Conservation (phyloP, 2,329 filamentous ascomycete species). For the Xylaria sp. region DNA sequence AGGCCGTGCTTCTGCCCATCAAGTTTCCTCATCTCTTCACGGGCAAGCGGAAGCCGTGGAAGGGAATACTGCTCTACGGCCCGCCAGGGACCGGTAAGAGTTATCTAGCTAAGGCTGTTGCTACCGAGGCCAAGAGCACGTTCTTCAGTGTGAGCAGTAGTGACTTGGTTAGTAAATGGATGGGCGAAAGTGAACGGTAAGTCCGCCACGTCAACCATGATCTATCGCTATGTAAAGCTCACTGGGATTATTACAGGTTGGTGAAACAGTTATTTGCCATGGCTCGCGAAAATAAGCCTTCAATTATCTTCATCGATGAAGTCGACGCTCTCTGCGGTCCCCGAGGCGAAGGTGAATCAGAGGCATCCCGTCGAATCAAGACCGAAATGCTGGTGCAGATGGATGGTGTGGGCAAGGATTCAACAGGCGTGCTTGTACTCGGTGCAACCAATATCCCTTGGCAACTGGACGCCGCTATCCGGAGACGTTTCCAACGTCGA, state of each 20-base stretch:
- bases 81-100: slow-evolving; percentile 97
- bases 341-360: slow-evolving; percentile 92
- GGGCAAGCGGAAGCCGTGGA: slow-evolving; percentile 97
- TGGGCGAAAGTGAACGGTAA: slow-evolving; percentile 98
- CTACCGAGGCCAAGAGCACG: slow-evolving; percentile 97
- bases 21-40: slow-evolving; percentile 98
- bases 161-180: slow-evolving; percentile 98
- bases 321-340: slow-evolving; percentile 96
- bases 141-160: slow-evolving; percentile 99
- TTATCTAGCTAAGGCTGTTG: slow-evolving; percentile 96
- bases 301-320: slow-evolving; percentile 99
- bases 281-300: slow-evolving; percentile 97
- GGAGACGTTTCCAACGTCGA: slow-evolving; percentile 92
- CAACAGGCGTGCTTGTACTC: slow-evolving; percentile 90
- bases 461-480: slow-evolving; percentile 96
- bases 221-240: slow-evolving; percentile 36
- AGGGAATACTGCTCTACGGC: slow-evolving; percentile 94
- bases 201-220: slow-evolving; percentile 37
- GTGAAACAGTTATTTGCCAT: slow-evolving; percentile 98
- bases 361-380: slow-evolving; percentile 97
- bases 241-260: slow-evolving; percentile 64
- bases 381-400: slow-evolving; percentile 98
- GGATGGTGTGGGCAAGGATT: slow-evolving; percentile 98
- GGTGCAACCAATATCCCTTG: slow-evolving; percentile 98
- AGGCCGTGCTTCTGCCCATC: slow-evolving; percentile 96